phyloP scores from a whole-genome alignment of 106 monocot genomes.

The Chionographis japonica region DNA sequence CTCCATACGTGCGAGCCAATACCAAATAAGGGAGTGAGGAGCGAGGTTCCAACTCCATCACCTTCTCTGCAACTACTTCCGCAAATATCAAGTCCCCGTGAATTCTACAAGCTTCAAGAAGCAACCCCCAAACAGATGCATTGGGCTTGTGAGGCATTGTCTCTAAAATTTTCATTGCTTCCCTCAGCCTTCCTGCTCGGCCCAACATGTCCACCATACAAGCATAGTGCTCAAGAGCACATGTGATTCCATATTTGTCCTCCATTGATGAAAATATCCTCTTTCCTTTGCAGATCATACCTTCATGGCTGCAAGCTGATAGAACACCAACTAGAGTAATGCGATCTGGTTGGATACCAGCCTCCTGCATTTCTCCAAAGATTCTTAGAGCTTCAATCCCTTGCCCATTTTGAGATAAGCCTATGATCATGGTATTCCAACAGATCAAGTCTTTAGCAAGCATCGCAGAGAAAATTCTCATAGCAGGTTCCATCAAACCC shows the following conservation, averaged over 20 bases:
- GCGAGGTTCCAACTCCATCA: slow-evolving; percentile 29
- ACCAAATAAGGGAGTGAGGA: slow-evolving; percentile 37
- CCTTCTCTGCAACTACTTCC: slow-evolving; percentile 43
- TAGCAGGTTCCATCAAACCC: slow-evolving; percentile 36
- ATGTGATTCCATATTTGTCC: slow-evolving; percentile 34
- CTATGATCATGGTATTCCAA: slow-evolving; percentile 69
- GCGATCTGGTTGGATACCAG: slow-evolving; percentile 42
- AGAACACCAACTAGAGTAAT: slow-evolving; percentile 63
- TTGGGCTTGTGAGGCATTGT: slow-evolving; percentile 18
- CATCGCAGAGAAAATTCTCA: slow-evolving; percentile 41
- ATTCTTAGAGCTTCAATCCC: slow-evolving; percentile 36
- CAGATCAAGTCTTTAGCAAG: slow-evolving; percentile 41
- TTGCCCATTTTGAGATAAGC: slow-evolving; percentile 54
- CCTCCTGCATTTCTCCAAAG: slow-evolving; percentile 33
- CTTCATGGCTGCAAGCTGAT: slow-evolving; percentile 48
- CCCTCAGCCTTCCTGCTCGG: slow-evolving; percentile 43
- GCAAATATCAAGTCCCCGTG: slow-evolving; percentile 32
- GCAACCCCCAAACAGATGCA: slow-evolving; percentile 20
- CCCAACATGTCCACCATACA: slow-evolving; percentile 62
- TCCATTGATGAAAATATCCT: slow-evolving; percentile 47
- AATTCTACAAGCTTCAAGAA: slow-evolving; percentile 53
- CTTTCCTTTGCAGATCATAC: slow-evolving; percentile 43
- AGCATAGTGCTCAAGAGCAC: slow-evolving; percentile 39
- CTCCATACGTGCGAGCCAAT: slow-evolving; percentile 44
- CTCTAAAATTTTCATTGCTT: slow-evolving; percentile 44